Base-by-base conservation (phyloP, 192 early-diverging fungal genomes). In the Linnemannia exigua region DNA sequence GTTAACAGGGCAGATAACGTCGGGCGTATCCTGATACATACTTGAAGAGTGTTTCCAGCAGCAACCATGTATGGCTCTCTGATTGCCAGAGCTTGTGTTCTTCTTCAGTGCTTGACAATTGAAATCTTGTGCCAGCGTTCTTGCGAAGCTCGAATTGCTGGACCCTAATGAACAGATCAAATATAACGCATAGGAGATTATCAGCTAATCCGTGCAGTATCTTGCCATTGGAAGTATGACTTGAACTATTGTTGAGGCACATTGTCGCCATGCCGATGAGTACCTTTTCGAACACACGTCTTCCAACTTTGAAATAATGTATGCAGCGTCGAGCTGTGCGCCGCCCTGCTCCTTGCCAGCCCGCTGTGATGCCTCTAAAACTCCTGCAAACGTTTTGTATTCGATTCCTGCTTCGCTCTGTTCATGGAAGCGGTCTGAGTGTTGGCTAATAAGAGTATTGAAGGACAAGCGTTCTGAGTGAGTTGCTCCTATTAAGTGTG, bases 11-110 rank as follows among this genome's bases (percentile, higher is more conserved):
- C 58, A 12, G 25, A 63, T 63, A 11, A 1, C 58, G 28, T 8
- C 15, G 4, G 50, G 5, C 12, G 25, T 63, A 8, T 16, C 25
- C 17, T 25, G 17, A 35, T 6, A 12, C 58, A 3, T 83, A 83
- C 81, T 70, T 67, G 17, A 79, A 75, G 50, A 86, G 84, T 16
- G 72, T 77, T 31, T 52, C 37, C 3, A 86, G 70, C 33, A 86
- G 75, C 8, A 86, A n/a, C 78, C 78, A 86, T 20, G 84, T 86
- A 15, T 76, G 69, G n/a, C 79, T 52, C 61, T 86, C 84, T 1
- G 77, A 67, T 38, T 86, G 78, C 84, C 84, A 86, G 36, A 79
- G 61, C 20, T 76, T 80, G 75, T 86, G 66, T 50, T 86, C 83
- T 54, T 79, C 77, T 36, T 36, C 38, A 19, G 54, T 35, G 1